Percentiles rank a stretch among this genome's conserved stretches.
Conservation (phyloP, 129 eudicot genomes). For the Pulicaria dysenterica region DNA sequence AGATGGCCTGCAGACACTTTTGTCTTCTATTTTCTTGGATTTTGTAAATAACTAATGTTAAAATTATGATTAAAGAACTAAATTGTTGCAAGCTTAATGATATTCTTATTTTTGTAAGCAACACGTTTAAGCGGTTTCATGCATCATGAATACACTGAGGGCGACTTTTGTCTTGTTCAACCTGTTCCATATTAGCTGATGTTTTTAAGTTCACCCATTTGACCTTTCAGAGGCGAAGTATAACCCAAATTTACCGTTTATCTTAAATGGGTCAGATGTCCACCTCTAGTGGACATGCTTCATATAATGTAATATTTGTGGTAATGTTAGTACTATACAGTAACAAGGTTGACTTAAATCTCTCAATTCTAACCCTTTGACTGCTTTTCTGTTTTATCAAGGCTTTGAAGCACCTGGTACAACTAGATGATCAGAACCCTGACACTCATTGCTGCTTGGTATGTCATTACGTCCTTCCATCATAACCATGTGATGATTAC, state of each 20-base stretch:
- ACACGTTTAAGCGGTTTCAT: background rate
- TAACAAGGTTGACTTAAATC: slow-evolving; percentile 1
- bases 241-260: background rate
- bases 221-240: background rate
- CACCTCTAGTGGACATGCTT: slow-evolving; percentile 2
- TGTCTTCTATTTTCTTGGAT: background rate
- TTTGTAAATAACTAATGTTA: background rate
- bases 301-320: background rate
- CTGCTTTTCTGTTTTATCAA: slow-evolving; percentile 23
- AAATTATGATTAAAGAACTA: background rate
- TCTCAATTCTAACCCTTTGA: background rate
- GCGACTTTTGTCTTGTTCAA: background rate
- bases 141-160: background rate
- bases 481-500: background rate
- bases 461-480: slow-evolving; percentile 21
- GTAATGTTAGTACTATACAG: background rate
- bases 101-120: background rate
- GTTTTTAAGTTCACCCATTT: background rate
- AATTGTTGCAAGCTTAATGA: background rate
- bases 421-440: slow-evolving; percentile 36
- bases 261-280: background rate
- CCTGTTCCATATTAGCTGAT: background rate
- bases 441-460: slow-evolving; percentile 48
- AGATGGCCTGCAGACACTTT: background rate
- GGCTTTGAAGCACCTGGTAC: slow-evolving; percentile 50